Evolutionary conservation across 2,329 filamentous ascomycete species (phyloP).

Genomic region (Aspergillus ochraceoroseus): DNA sequence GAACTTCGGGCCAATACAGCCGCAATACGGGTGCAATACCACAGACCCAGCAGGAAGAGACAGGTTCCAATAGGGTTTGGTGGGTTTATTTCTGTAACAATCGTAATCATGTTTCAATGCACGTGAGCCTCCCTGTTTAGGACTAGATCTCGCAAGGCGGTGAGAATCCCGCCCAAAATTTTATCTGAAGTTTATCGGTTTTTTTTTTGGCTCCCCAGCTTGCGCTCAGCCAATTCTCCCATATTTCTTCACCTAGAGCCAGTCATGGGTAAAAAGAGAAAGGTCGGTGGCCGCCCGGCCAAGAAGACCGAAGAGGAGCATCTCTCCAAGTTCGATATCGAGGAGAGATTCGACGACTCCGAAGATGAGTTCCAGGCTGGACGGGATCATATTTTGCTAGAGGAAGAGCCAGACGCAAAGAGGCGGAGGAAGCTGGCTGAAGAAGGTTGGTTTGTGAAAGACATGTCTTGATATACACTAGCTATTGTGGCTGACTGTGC

Average conservation of each 20-base stretch:
- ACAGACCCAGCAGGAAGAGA: too few species aligned
- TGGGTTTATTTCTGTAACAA: neutral
- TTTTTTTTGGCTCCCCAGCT: slow-evolving; percentile 7
- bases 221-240: slow-evolving; percentile 3
- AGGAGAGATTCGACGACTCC: slow-evolving; percentile 82
- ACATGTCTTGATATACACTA: neutral
- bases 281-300: slow-evolving; percentile 53
- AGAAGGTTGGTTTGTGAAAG: slow-evolving; percentile 50
- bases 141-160: slow-evolving; percentile 27
- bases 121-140: slow-evolving; percentile 6
- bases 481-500: slow-evolving; percentile 17
- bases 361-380: slow-evolving; percentile 91
- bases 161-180: slow-evolving; percentile 35
- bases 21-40: neutral
- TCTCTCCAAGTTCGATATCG: slow-evolving; percentile 36
- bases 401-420: slow-evolving; percentile 75
- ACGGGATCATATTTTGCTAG: slow-evolving; percentile 78
- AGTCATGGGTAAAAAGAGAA: slow-evolving; percentile 59
- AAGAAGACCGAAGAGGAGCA: slow-evolving; percentile 29
- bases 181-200: slow-evolving; percentile 28
- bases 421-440: slow-evolving; percentile 65
- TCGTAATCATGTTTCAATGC: slow-evolving; percentile 5
- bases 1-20: neutral
- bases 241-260: slow-evolving; percentile 3
- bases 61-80: neutral